Percentiles rank a stretch among this genome's conserved stretches.
These are phyloP conservation scores for Echites panduratus DNA, from an alignment of 257 asterid genomes.

Conservation along the genomic window DNA sequence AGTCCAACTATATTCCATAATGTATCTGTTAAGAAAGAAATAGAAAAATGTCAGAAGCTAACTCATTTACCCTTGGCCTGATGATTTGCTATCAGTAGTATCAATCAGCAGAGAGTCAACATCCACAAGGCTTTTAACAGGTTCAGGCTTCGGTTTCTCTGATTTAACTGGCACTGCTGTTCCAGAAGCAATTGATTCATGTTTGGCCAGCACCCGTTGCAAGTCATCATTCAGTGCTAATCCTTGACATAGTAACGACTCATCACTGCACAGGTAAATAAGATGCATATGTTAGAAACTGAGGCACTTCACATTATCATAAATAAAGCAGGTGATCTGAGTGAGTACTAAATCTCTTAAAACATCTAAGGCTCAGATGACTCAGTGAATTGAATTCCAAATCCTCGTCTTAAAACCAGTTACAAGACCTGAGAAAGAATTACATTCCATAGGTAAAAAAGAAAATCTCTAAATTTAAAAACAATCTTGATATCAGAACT, in stretches of 20 bases:
- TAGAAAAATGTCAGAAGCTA: slow-evolving; percentile 10
- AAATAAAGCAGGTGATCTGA: background rate
- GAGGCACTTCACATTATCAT: background rate
- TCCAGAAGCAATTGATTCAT: slow-evolving; percentile 82
- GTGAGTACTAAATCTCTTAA: background rate
- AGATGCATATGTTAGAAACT: background rate
- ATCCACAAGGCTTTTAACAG: slow-evolving; percentile 46
- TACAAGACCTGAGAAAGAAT: background rate
- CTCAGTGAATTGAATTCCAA: background rate
- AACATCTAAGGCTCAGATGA: background rate
- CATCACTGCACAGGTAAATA: slow-evolving; percentile 55
- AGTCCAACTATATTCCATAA: slow-evolving; percentile 8
- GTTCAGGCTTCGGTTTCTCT: slow-evolving; percentile 55
- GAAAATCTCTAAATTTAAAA: background rate
- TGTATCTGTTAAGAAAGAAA: background rate
- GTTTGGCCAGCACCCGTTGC: slow-evolving; percentile 88
- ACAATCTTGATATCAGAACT: background rate
- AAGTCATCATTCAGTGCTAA: slow-evolving; percentile 87
- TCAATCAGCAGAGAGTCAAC: slow-evolving; percentile 78
- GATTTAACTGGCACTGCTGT: slow-evolving; percentile 43
- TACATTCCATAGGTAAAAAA: background rate
- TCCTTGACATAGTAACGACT: slow-evolving; percentile 85
- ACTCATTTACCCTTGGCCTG: slow-evolving; percentile 54
- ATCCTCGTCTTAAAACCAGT: background rate
- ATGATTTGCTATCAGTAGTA: slow-evolving; percentile 58